Evolutionary conservation across 2,329 filamentous ascomycete genomes (phyloP), one percentile per base, ranked within the genome.

Genomic region (Huntiella decipiens): DNA sequence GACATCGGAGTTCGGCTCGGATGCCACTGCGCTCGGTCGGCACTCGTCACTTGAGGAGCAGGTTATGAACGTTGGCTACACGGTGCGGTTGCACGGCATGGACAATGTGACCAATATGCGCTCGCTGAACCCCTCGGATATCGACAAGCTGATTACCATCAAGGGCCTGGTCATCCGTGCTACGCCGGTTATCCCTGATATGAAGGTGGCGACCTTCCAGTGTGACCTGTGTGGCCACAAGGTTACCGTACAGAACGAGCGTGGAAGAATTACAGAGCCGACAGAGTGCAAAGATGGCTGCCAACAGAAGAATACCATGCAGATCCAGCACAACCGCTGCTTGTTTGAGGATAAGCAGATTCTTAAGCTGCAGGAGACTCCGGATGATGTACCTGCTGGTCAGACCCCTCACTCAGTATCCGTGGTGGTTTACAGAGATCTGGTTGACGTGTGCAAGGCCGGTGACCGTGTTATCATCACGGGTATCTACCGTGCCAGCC

Each of bases 161-260:
- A 98, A 96, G 63, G 91, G 91, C 39, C 70, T 98, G 12, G 91
- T 98, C 50, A 98, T 98, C 56, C 79, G 91, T 51, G 82, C 91
- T 3, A 96, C 91, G 0, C 86, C 91, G 1, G 83, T 98, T 53
- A 96, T 98, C 52, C 91, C 91, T 0, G 91, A 98, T 56, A 98
- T 98, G 92, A 95, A 92, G 64, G 84, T 94, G 58, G 91, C 91
- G 0, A 95, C 94, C 65, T 98, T 98, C 74, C 82, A 84, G 52
- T 98, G 91, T 64, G 83, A 85, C 49, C 76, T 88, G 19, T 98
- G 91, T 63, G 85, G 86, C 56, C 85, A 95, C 62, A 88, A 83
- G 3, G 76, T 93, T 51, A 83, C 82, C 52, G 85, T 95, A 46
- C 82, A 86, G 47, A 81, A 98, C 56, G 91, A 98, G 58, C 81